Conservation (phyloP, 2,329 filamentous ascomycete species). For the Hymenoscyphus repandus region DNA sequence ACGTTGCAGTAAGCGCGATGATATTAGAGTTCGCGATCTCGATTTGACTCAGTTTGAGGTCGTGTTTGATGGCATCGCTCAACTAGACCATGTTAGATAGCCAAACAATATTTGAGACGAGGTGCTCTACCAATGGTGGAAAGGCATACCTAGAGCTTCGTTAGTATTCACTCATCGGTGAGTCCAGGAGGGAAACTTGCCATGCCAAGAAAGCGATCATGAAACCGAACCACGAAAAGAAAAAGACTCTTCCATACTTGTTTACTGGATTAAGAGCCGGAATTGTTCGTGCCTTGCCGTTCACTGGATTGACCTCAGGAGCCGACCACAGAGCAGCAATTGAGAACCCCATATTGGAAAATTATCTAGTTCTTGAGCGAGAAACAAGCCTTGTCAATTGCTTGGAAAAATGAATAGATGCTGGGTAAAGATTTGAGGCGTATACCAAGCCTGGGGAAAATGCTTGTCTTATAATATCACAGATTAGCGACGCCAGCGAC, state of each 20-base stretch:
- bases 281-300: slow-evolving; percentile 74
- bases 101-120: background rate
- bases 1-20: slow-evolving; percentile 66
- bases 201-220: slow-evolving; percentile 86
- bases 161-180: slow-evolving; percentile 1
- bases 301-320: slow-evolving; percentile 62
- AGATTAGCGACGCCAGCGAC: slow-evolving; percentile 19
- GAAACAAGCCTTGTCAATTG: background rate
- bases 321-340: slow-evolving; percentile 25
- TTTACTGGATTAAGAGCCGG: slow-evolving; percentile 74
- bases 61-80: slow-evolving; percentile 67
- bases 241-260: slow-evolving; percentile 80
- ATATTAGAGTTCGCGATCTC: slow-evolving; percentile 90
- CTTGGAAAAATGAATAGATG: background rate
- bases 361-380: background rate
- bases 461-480: slow-evolving; percentile 14
- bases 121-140: slow-evolving; percentile 48
- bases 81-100: slow-evolving; percentile 35
- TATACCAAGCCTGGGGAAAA: background rate
- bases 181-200: slow-evolving; percentile 44
- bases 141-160: slow-evolving; percentile 65
- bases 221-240: slow-evolving; percentile 84
- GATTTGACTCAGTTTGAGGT: slow-evolving; percentile 63
- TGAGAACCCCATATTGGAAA: slow-evolving; percentile 20
- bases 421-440: background rate